Conservation (phyloP, 1,139 yeast genomes). For the Scheffersomyces lignicola region DNA sequence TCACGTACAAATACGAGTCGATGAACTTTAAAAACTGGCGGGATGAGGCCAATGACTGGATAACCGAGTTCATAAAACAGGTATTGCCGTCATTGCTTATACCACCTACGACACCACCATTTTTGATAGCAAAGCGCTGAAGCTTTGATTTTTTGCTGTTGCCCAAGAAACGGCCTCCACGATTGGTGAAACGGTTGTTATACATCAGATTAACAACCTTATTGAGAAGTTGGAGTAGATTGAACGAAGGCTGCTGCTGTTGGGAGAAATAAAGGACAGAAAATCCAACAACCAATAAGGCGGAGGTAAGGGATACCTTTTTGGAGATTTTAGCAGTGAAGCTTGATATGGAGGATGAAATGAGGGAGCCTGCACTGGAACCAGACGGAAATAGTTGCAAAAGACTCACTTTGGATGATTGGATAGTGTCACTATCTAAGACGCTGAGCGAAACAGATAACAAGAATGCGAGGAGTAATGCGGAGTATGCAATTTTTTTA, state of each 20-base stretch:
- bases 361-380: no score
- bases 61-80: slow-evolving; percentile 88
- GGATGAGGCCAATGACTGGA: slow-evolving; percentile 82
- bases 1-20: slow-evolving; percentile 40
- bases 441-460: no score
- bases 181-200: slow-evolving; percentile 10
- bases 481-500: no score
- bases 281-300: slow-evolving; percentile 9
- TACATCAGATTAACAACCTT: slow-evolving; percentile 16
- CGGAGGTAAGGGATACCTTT: slow-evolving; percentile 5
- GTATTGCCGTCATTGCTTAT: slow-evolving; percentile 88
- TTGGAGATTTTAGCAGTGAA: slow-evolving; percentile 3
- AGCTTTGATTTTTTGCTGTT: slow-evolving; percentile 23
- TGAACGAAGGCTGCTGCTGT: slow-evolving; percentile 11
- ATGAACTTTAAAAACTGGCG: slow-evolving; percentile 59
- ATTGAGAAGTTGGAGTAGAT: slow-evolving; percentile 14
- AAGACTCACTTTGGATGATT: no score
- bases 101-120: slow-evolving; percentile 82
- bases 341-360: background rate
- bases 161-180: slow-evolving; percentile 9
- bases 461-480: no score
- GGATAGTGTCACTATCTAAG: no score
- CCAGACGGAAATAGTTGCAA: no score
- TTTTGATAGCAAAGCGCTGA: slow-evolving; percentile 40
- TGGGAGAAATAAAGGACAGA: slow-evolving; percentile 11